These are phyloP conservation scores for Ophiosphaerella korrae DNA, from an alignment of 2,329 filamentous ascomycete species.

Conservation along the genomic window DNA sequence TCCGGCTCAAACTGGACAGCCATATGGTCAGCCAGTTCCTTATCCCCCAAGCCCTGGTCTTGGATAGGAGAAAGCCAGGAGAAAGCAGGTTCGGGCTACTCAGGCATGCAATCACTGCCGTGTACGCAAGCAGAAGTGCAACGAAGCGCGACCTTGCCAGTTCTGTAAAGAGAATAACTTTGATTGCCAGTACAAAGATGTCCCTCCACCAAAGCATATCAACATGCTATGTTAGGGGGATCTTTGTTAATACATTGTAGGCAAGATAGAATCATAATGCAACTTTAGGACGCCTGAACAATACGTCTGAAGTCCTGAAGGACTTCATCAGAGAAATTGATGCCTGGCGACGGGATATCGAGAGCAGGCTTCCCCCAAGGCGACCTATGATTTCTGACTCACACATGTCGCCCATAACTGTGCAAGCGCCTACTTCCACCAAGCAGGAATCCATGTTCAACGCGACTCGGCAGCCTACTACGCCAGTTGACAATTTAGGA, in stretches of 20 bases:
- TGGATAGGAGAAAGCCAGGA: no score
- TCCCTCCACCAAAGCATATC: constrained; percentile 84
- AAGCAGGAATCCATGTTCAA: no score
- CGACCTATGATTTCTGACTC: no score
- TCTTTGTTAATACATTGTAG: constrained; percentile 30
- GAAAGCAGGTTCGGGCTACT: constrained; percentile 46
- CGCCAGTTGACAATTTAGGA: constrained; percentile 38
- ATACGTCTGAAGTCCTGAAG: constrained; percentile 37
- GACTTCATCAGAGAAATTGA: constrained; percentile 39
- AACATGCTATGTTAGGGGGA: background rate
- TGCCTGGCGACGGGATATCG: no score
- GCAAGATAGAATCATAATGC: constrained; percentile 57
- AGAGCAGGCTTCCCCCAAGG: no score
- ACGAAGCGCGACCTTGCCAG: constrained; percentile 47
- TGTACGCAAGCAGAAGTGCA: constrained; percentile 49
- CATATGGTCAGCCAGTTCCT: constrained; percentile 37
- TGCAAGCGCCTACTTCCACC: no score
- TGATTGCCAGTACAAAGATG: constrained; percentile 86
- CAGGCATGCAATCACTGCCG: constrained; percentile 69
- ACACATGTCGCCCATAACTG: no score
- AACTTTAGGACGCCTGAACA: constrained; percentile 54
- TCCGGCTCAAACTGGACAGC: constrained; percentile 31
- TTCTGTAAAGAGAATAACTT: constrained; percentile 85
- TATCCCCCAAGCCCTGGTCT: no score
- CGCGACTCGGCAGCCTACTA: no score